Evolutionary conservation across 345 rosid species (phyloP), one percentile per base, ranked within the genome.

Genomic region (Anastatica hierochuntica): DNA sequence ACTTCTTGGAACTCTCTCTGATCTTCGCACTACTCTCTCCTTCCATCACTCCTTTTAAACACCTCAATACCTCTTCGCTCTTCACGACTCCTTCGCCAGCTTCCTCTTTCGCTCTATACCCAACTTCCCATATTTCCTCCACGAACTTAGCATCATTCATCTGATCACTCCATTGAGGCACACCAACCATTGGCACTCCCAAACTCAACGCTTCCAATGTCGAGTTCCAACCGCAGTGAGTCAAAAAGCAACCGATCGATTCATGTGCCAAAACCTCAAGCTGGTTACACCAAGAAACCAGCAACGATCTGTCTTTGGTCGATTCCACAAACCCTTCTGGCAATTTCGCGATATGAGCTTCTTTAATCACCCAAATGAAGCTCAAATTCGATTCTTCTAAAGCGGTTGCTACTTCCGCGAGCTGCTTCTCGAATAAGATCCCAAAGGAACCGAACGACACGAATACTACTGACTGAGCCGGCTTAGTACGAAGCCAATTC

Each of bases 221-320:
- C 3, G 94, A 84, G 68, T 84, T 81, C 88, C 94, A 84, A 21
- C 94, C 88, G 10, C 85, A 77, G 10, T 84, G 94, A 5, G 94
- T 74, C 68, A 84, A 69, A 21, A 84, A 84, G 48, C 94, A 77
- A 11, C 94, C 81, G 0, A 68, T 33, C 0, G 83, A 76, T 33
- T 17, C 37, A 52, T 80, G 83, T 11, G 72, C 75, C 4, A 82
- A 75, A 60, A 80, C 48, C 68, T 80, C 79, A 24, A 82, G 76
- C 53, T 85, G 95, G 77, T 76, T 73, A 64, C 81, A 80, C 95
- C 90, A 82, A 12, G 71, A 62, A 27, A 71, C 75, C 4, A 80
- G 47, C 30, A 79, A 54, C 17, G 78, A 79, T 73, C 73, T 72
- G 10, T 70, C 77, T 20, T 58, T 63, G 1, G 49, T 63, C 0